Conservation (phyloP, 2,329 filamentous ascomycete genomes). For the Cordyceps cateniannulata region DNA sequence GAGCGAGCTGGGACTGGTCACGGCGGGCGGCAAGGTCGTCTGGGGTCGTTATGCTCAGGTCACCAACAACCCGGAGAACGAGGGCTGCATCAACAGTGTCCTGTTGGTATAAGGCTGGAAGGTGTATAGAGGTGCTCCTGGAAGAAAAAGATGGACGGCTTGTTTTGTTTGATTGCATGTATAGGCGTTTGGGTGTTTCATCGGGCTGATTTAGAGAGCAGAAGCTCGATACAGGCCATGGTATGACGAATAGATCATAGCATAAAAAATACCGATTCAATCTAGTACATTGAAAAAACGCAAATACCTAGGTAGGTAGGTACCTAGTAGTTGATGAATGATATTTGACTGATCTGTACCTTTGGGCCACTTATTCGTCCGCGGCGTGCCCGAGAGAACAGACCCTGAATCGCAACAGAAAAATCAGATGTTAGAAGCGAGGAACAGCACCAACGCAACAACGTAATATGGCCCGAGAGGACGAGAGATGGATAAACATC, state of each 20-base stretch:
- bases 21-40: constrained; percentile 84
- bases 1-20: constrained; percentile 82
- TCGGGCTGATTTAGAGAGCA: constrained; percentile 8
- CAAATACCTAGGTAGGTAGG: too few species aligned
- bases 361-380: neutral
- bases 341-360: neutral
- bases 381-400: neutral
- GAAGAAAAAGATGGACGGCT: neutral
- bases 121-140: neutral
- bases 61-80: constrained; percentile 45
- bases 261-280: constrained; percentile 7
- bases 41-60: constrained; percentile 83
- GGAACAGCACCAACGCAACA: neutral
- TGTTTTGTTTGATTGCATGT: constrained; percentile 18
- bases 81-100: constrained; percentile 39
- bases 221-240: neutral
- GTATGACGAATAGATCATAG: constrained; percentile 3
- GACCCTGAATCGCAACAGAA: constrained; percentile 3
- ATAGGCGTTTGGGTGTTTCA: constrained; percentile 23
- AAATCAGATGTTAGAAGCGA: neutral
- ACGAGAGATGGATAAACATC: neutral
- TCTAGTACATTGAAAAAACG: neutral
- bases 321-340: neutral
- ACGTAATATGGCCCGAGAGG: too few species aligned
- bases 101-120: constrained; percentile 22